Conservation (phyloP, 805 yeast genomes). For the Yarrowia sp. region DNA sequence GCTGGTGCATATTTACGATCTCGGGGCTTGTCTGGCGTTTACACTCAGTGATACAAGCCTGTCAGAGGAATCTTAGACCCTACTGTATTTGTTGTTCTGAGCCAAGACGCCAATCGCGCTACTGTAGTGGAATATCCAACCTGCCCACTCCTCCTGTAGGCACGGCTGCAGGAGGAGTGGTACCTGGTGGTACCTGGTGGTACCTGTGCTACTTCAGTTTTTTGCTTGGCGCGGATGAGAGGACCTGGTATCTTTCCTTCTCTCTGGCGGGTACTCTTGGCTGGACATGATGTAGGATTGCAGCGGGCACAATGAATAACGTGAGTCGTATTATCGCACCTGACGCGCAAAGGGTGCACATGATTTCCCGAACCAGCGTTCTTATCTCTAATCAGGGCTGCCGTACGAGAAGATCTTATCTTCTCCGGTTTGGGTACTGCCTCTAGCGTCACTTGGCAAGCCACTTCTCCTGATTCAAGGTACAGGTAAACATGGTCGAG, state of each 20-base stretch:
- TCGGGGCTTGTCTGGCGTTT: background rate
- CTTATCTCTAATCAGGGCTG: background rate
- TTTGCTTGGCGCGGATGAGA: constrained; percentile 3
- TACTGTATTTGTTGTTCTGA: background rate
- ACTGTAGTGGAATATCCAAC: background rate
- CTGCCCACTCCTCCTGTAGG: constrained; percentile 5
- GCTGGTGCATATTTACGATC: constrained; percentile 13
- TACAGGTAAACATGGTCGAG: background rate
- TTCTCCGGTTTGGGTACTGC: constrained; percentile 5
- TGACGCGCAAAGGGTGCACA: background rate
- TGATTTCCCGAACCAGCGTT: constrained; percentile 7
- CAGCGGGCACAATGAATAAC: background rate
- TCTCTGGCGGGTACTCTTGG: too few relatives aligned
- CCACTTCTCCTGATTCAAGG: constrained; percentile 3
- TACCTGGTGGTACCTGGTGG: constrained; percentile 1
- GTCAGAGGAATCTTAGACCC: background rate
- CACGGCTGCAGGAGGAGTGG: background rate
- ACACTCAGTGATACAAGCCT: background rate
- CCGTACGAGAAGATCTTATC: background rate
- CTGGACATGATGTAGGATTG: too few relatives aligned
- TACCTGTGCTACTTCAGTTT: background rate
- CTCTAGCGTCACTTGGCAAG: background rate
- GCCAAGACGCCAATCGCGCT: constrained; percentile 1
- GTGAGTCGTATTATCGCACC: constrained; percentile 1
- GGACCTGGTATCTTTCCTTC: background rate